Conservation (phyloP, 768 basidiomycete genomes). For the Serendipita vermifera region DNA sequence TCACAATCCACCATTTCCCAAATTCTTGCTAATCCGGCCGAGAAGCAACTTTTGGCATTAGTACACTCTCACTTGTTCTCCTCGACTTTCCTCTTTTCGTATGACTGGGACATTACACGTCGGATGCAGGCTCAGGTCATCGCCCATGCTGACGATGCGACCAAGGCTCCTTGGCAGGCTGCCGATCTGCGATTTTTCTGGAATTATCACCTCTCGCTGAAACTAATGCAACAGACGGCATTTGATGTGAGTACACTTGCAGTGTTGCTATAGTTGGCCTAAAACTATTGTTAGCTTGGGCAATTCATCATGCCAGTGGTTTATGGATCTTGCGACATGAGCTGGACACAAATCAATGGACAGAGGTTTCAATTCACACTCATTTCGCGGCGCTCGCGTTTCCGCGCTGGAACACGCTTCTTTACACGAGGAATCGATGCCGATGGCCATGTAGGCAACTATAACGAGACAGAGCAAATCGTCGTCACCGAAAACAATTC, state of each 20-base stretch:
- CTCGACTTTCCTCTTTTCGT: conserved; percentile 82
- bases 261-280: not conserved
- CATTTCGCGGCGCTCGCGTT: conserved; percentile 86
- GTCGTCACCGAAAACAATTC: conserved; percentile 47
- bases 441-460: conserved; percentile 86
- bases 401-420: conserved; percentile 92
- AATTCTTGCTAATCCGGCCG: conserved; percentile 68
- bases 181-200: conserved; percentile 97
- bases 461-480: conserved; percentile 96
- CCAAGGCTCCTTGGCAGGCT: conserved; percentile 60
- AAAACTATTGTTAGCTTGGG: conserved; percentile 43
- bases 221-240: conserved; percentile 4
- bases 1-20: conserved; percentile 47
- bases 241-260: not conserved
- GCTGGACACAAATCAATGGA: conserved; percentile 59
- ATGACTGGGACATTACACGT: conserved; percentile 80
- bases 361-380: conserved; percentile 71
- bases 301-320: conserved; percentile 84
- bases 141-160: conserved; percentile 35
- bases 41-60: conserved; percentile 75
- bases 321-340: conserved; percentile 87
- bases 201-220: conserved; percentile 36
- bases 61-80: conserved; percentile 69
- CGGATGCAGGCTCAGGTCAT: conserved; percentile 74
- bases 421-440: conserved; percentile 88